Base-by-base conservation (phyloP, 139 green algal species). In the Coccomyxa sp. region DNA sequence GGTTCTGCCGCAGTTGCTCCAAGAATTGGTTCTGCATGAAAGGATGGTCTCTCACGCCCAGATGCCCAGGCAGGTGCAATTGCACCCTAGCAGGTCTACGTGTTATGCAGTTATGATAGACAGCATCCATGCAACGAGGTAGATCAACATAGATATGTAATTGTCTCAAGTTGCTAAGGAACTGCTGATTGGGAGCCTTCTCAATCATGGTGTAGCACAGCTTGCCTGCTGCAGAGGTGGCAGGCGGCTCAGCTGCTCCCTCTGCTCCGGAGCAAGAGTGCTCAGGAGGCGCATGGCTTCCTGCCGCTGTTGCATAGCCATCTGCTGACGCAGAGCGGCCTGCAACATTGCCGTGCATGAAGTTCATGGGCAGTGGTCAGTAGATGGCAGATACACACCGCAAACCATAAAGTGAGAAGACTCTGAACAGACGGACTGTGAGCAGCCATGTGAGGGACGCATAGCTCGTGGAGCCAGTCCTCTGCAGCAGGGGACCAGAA, bases 231-330 rank as follows among this genome's bases (percentile, higher is more conserved):
- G 18, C 29, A 34, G 37, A 34, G 33, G 64, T 29, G 76, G 39
- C 76, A 80, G 72, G 38, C 44, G 50, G 7, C 29, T 33, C 10
- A 80, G 68, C 70, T 78, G 74, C 44, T 64, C 50, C 29, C 78
- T 78, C 58, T 78, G 73, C 39, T 76, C 78, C 34, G 36, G 29
- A 12, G 38, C 33, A 44, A 86, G 82, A 68, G 76, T 79, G 68
- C 76, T 71, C 74, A 80, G 36, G 38, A 80, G 76, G 39, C 29
- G 14, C n/a, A 39, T 24, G 64, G 68, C 76, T 36, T 69, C 39
- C 44, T 79, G 74, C 74, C 68, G 75, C 55, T 35, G 75, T 36
- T 73, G 75, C 36, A 54, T 35, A 18, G 8, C 22, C 55, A 55
- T 44, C 54, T 79, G 75, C n/a, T 50, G 16, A 14, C 68, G 54